Conservation (phyloP, 2,329 filamentous ascomycete genomes). For the Penicillium decumbens region DNA sequence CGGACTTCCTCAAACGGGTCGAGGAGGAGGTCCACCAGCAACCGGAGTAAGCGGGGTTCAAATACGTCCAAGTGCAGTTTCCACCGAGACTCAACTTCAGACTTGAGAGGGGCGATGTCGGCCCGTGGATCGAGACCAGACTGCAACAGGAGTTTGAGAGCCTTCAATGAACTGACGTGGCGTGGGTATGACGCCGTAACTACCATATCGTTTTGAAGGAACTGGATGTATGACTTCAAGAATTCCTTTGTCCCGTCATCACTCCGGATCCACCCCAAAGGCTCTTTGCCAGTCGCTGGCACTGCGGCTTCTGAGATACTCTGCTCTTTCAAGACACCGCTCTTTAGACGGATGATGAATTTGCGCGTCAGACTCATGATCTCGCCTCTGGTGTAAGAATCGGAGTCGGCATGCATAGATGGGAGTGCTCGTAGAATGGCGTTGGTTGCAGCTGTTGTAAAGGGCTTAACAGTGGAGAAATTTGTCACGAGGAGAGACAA, state of each 20-base stretch:
- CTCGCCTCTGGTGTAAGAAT: constrained; percentile 81
- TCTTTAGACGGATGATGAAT: constrained; percentile 70
- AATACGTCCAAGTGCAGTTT: constrained; percentile 47
- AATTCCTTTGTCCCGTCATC: constrained; percentile 55
- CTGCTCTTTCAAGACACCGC: constrained; percentile 50
- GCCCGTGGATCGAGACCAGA: constrained; percentile 60
- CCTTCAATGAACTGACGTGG: constrained; percentile 74
- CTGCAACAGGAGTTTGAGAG: constrained; percentile 62
- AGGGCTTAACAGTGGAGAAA: constrained; percentile 67
- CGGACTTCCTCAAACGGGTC: constrained; percentile 93
- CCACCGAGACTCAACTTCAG: constrained; percentile 51
- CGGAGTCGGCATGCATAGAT: constrained; percentile 73
- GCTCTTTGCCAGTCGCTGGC: constrained; percentile 13
- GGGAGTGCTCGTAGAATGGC: constrained; percentile 63
- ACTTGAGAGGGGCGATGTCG: constrained; percentile 41
- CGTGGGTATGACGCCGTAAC: constrained; percentile 85
- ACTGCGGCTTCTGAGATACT: constrained; percentile 24
- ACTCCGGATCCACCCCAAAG: constrained; percentile 39
- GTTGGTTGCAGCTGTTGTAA: constrained; percentile 58
- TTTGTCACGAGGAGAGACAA: constrained; percentile 76
- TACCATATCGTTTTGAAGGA: constrained; percentile 68
- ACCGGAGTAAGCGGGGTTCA: constrained; percentile 40
- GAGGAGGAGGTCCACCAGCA: constrained; percentile 72
- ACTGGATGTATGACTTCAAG: constrained; percentile 67
- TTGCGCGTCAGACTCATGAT: constrained; percentile 69